phyloP scores from a whole-genome alignment of 164 flowering plant genomes.

The Macadamia tetraphylla region DNA sequence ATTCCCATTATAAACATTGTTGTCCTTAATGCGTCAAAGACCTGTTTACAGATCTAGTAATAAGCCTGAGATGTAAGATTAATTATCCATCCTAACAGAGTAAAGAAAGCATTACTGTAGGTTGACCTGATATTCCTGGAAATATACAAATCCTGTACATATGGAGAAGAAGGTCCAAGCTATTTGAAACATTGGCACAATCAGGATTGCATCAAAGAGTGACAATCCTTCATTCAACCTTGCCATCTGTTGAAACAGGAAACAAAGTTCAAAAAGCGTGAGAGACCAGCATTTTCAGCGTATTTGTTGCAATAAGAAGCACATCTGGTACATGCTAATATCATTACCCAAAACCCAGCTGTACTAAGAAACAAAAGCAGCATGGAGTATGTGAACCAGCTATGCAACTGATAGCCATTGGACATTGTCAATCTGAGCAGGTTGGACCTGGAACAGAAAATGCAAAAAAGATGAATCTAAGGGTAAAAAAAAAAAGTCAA shows the following conservation, averaged over 20 bases:
- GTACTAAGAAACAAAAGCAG: constrained; percentile 84
- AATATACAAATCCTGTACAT: constrained; percentile 93
- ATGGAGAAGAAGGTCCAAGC: constrained; percentile 98
- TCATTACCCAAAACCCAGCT: constrained; percentile 93
- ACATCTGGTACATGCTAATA: constrained; percentile 1
- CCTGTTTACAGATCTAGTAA: constrained; percentile 38
- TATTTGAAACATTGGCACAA: constrained; percentile 98
- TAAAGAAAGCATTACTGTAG: constrained; percentile 5
- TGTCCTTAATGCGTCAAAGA: constrained; percentile 73
- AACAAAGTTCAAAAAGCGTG: constrained; percentile 8
- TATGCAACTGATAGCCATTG: constrained; percentile 69
- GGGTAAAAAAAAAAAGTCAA: neutral
- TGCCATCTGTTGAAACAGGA: constrained; percentile 66
- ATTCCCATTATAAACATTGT: constrained; percentile 88
- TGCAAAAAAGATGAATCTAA: constrained; percentile 2
- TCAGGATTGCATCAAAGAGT: constrained; percentile 87
- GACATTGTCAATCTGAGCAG: constrained; percentile 80
- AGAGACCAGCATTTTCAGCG: neutral
- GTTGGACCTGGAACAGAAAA: constrained; percentile 60
- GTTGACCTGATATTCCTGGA: constrained; percentile 92
- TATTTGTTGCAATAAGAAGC: neutral
- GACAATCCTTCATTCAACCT: constrained; percentile 93
- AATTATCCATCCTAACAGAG: constrained; percentile 6
- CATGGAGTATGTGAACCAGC: constrained; percentile 96
- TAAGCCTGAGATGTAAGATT: neutral